A percentile compares a stretch with the other conserved stretches of the same genome.
Evolutionary conservation across 2,329 filamentous ascomycete species (phyloP).

Genomic region (Akanthomyces uredinophilus): DNA sequence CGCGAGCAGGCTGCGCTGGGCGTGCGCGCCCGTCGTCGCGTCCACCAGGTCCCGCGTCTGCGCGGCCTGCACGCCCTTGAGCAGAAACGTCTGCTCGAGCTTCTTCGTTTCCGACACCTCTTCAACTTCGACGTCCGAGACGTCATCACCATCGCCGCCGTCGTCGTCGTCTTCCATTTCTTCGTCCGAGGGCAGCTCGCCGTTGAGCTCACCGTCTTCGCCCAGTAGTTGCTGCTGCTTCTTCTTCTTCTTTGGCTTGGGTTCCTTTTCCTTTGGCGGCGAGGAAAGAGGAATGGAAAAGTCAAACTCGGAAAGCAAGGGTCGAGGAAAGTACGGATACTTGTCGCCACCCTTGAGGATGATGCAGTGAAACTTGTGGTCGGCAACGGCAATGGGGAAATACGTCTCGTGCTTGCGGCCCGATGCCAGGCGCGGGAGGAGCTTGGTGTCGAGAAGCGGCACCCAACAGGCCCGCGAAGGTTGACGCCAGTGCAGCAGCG

Average conservation of each 20-base stretch:
- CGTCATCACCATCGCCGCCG: slow-evolving; percentile 30
- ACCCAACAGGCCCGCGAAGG: slow-evolving; percentile 85
- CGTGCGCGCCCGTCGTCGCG: slow-evolving; percentile 51
- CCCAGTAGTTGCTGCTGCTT: slow-evolving; percentile 16
- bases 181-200: slow-evolving; percentile 26
- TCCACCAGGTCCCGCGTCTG: slow-evolving; percentile 72
- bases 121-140: slow-evolving; percentile 29
- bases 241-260: slow-evolving; percentile 27
- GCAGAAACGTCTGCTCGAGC: slow-evolving; percentile 78
- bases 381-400: slow-evolving; percentile 90
- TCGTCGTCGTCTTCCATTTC: slow-evolving; percentile 33
- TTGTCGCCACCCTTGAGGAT: slow-evolving; percentile 94
- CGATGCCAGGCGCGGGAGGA: slow-evolving; percentile 72
- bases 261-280: slow-evolving; percentile 32
- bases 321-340: slow-evolving; percentile 88
- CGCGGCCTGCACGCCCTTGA: slow-evolving; percentile 64
- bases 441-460: slow-evolving; percentile 83
- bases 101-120: slow-evolving; percentile 47
- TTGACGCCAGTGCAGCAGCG: slow-evolving; percentile 84
- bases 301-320: slow-evolving; percentile 86
- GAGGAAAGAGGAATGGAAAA: slow-evolving; percentile 77
- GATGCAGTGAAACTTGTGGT: slow-evolving; percentile 94
- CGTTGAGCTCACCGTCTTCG: slow-evolving; percentile 27
- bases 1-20: slow-evolving; percentile 62
- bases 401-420: slow-evolving; percentile 87